Percentiles rank a stretch among this genome's conserved stretches.
Evolutionary conservation across 495 filamentous ascomycete genomes (phyloP).

Genomic region (Penicillium egyptiacum): DNA sequence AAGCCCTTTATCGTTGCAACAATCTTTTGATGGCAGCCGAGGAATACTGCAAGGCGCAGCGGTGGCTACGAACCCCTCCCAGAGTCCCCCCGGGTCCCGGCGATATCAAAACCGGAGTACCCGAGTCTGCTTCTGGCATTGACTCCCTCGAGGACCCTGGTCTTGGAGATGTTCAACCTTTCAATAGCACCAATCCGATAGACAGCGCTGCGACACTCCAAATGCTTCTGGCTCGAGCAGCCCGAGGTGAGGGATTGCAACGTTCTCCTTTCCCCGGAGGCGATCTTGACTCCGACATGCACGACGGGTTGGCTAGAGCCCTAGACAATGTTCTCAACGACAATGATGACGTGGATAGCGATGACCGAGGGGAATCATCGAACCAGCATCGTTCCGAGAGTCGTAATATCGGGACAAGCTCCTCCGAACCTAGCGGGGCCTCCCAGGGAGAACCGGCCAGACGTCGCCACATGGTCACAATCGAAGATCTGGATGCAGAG

Average conservation of each 20-base stretch:
- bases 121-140: conserved; percentile 29
- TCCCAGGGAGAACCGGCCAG: conserved; percentile 24
- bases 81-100: conserved; percentile 61
- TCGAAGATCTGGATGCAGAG: conserved; percentile 82
- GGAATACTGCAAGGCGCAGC: conserved; percentile 72
- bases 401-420: conserved; percentile 13
- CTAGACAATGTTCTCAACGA: conserved; percentile 40
- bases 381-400: conserved; percentile 17
- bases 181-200: conserved; percentile 27
- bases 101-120: conserved; percentile 52
- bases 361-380: conserved; percentile 29
- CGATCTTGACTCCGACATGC: conserved; percentile 31
- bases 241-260: conserved; percentile 27
- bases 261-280: conserved; percentile 23
- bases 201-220: conserved; percentile 38
- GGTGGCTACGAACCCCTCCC: conserved; percentile 39
- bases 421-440: conserved; percentile 23
- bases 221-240: conserved; percentile 41
- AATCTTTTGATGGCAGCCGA: conserved; percentile 57
- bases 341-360: conserved; percentile 28
- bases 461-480: conserved; percentile 51
- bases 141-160: conserved; percentile 35
- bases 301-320: conserved; percentile 37
- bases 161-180: conserved; percentile 33
- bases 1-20: conserved; percentile 80